These are phyloP conservation scores for Neurospora sp. DNA, from an alignment of 495 filamentous ascomycete species.

Conservation along the genomic window DNA sequence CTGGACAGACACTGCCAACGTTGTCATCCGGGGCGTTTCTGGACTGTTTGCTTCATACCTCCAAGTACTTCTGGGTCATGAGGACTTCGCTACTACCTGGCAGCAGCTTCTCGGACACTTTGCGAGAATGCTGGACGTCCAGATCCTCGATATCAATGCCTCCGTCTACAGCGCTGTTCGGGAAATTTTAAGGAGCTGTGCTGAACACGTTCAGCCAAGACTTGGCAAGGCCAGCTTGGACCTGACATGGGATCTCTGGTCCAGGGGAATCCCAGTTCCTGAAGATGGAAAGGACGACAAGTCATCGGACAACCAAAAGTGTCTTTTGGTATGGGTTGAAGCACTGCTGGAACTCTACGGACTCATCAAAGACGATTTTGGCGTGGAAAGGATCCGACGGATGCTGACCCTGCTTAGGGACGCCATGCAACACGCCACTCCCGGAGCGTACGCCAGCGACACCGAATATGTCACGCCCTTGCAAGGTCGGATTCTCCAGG, in stretches of 20 bases:
- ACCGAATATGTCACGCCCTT: constrained; percentile 73
- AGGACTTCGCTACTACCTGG: constrained; percentile 55
- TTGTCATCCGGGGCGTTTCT: constrained; percentile 61
- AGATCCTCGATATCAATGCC: constrained; percentile 58
- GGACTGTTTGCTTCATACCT: constrained; percentile 60
- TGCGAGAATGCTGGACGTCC: constrained; percentile 46
- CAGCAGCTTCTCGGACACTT: constrained; percentile 57
- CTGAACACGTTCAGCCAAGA: constrained; percentile 34
- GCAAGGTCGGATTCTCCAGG: constrained; percentile 64
- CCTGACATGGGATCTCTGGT: constrained; percentile 66
- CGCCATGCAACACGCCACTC: constrained; percentile 48
- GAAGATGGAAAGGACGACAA: constrained; percentile 33
- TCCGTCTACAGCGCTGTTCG: constrained; percentile 59
- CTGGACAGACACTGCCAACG: constrained; percentile 70
- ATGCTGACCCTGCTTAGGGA: constrained; percentile 53
- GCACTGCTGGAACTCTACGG: constrained; percentile 71
- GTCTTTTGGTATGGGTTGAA: constrained; percentile 67
- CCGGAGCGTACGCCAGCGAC: constrained; percentile 70
- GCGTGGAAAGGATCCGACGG: constrained; percentile 46
- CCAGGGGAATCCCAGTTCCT: constrained; percentile 45
- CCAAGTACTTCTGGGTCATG: constrained; percentile 45
- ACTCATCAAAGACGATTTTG: constrained; percentile 57
- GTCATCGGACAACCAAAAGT: constrained; percentile 58
- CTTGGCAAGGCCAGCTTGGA: constrained; percentile 49
- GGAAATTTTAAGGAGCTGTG: constrained; percentile 50